A percentile compares a stretch with the other conserved stretches of the same genome.
These are phyloP conservation scores for Exserohilum turcica DNA, from an alignment of 2,329 filamentous ascomycete species.

Conservation along the genomic window DNA sequence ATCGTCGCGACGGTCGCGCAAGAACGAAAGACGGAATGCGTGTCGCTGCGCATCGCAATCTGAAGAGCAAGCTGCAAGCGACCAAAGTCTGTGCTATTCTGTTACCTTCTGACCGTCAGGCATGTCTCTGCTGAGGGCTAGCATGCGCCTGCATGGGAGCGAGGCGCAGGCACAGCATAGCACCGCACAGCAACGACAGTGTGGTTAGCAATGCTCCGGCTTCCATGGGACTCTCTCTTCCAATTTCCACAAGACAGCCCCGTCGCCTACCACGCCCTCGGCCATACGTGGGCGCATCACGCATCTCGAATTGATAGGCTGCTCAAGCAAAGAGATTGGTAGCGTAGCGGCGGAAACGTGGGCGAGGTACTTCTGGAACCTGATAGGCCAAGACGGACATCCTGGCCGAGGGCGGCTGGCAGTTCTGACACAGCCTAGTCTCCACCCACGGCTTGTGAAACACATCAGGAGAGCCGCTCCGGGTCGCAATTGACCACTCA, in stretches of 20 bases:
- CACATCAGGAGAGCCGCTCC: slow-evolving; percentile 31
- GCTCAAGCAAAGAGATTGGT: slow-evolving; percentile 32
- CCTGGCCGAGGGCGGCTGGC: slow-evolving; percentile 26
- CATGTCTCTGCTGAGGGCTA: neutral
- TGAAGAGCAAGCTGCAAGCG: slow-evolving; percentile 7
- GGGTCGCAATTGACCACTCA: slow-evolving; percentile 35
- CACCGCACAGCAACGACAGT: neutral
- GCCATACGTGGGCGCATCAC: neutral
- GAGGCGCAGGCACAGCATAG: neutral
- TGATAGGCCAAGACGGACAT: slow-evolving; percentile 27
- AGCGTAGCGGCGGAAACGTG: slow-evolving; percentile 36
- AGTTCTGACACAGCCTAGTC: slow-evolving; percentile 42
- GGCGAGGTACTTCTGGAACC: slow-evolving; percentile 25
- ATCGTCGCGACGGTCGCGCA: slow-evolving; percentile 20
- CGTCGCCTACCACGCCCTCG: neutral
- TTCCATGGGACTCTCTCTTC: neutral
- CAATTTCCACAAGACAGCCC: neutral
- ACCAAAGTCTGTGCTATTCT: slow-evolving; percentile 7
- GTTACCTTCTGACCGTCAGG: neutral
- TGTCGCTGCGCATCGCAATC: slow-evolving; percentile 29
- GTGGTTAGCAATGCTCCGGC: neutral
- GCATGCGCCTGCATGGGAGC: neutral
- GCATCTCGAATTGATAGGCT: neutral
- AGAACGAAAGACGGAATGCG: slow-evolving; percentile 17
- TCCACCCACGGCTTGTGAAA: slow-evolving; percentile 44